Conservation (phyloP, 2,329 filamentous ascomycete species). For the Colletotrichum tamarilloi region DNA sequence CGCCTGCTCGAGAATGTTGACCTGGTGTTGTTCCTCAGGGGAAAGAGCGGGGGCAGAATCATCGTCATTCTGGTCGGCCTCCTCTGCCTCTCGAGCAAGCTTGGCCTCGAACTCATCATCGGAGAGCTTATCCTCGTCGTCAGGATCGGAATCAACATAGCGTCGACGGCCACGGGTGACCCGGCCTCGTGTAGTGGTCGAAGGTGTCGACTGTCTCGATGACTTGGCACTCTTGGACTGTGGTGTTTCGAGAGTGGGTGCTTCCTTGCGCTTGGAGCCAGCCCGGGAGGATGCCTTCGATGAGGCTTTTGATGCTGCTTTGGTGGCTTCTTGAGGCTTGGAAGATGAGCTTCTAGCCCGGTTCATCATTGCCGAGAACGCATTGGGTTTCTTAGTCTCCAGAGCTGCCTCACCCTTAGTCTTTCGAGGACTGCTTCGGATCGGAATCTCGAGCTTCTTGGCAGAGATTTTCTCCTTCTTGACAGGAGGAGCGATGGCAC, state of each 20-base stretch:
- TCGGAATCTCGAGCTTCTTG: slow-evolving; percentile 44
- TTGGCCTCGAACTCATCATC: slow-evolving; percentile 88
- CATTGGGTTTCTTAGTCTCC: slow-evolving; percentile 50
- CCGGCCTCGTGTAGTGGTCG: slow-evolving; percentile 61
- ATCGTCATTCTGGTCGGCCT: slow-evolving; percentile 51
- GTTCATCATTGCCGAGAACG: slow-evolving; percentile 66
- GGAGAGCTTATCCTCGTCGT: slow-evolving; percentile 71
- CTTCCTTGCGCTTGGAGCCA: slow-evolving; percentile 46
- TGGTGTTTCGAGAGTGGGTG: slow-evolving; percentile 44
- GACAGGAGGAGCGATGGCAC: slow-evolving; percentile 46
- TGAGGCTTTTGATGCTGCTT: slow-evolving; percentile 35
- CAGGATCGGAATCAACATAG: slow-evolving; percentile 68
- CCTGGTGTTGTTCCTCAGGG: slow-evolving; percentile 72
- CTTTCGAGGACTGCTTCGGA: slow-evolving; percentile 50
- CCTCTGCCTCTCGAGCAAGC: slow-evolving; percentile 71
- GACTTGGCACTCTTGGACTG: slow-evolving; percentile 78
- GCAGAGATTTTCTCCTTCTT: slow-evolving; percentile 41
- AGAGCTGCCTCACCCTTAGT: slow-evolving; percentile 39
- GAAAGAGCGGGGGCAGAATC: slow-evolving; percentile 47
- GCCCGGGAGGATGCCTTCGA: slow-evolving; percentile 32
- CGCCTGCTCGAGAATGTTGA: slow-evolving; percentile 78
- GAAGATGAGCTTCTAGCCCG: slow-evolving; percentile 34
- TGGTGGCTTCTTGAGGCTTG: slow-evolving; percentile 38
- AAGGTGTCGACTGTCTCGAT: slow-evolving; percentile 80
- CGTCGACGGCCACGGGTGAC: slow-evolving; percentile 48